These are phyloP conservation scores for Malassezia sympodialis DNA, from an alignment of 1,284 basidiomycete genomes.

Conservation along the genomic window DNA sequence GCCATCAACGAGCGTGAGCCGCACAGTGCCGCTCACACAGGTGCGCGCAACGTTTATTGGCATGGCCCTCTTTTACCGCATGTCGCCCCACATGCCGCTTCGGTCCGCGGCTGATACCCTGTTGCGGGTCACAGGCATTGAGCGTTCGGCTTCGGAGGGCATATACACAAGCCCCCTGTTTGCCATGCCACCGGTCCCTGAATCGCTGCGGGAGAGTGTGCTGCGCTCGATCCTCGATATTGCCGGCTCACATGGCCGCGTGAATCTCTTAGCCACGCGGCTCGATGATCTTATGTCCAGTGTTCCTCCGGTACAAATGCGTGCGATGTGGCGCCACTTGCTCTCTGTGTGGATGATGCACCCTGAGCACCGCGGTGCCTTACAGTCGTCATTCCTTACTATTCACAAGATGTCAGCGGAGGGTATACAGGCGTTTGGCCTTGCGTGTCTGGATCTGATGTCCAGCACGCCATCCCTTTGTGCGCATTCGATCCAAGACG, in stretches of 20 bases:
- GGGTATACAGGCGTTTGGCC: neutral
- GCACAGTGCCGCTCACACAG: neutral
- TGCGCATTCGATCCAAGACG: conserved; percentile 5
- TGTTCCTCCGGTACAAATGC: neutral
- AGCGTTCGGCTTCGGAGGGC: neutral
- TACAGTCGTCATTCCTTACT: neutral
- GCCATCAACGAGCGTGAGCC: neutral
- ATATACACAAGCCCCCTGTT: neutral
- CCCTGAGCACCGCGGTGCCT: neutral
- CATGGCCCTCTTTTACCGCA: conserved; percentile 7
- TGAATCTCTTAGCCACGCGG: neutral
- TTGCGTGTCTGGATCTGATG: conserved; percentile 3
- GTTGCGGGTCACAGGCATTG: neutral
- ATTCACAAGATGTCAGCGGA: neutral
- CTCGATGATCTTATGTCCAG: neutral
- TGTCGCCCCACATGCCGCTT: neutral
- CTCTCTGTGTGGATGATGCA: conserved; percentile 1
- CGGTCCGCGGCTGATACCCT: conserved; percentile 3
- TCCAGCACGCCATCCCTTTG: neutral
- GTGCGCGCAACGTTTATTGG: neutral
- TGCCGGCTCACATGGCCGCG: neutral
- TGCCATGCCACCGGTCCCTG: neutral
- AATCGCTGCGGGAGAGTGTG: neutral
- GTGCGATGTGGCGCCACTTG: neutral
- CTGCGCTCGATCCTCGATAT: neutral